phyloP scores from a whole-genome alignment of 2,329 filamentous ascomycete species.

The Fusarium pseudocircinatum region DNA sequence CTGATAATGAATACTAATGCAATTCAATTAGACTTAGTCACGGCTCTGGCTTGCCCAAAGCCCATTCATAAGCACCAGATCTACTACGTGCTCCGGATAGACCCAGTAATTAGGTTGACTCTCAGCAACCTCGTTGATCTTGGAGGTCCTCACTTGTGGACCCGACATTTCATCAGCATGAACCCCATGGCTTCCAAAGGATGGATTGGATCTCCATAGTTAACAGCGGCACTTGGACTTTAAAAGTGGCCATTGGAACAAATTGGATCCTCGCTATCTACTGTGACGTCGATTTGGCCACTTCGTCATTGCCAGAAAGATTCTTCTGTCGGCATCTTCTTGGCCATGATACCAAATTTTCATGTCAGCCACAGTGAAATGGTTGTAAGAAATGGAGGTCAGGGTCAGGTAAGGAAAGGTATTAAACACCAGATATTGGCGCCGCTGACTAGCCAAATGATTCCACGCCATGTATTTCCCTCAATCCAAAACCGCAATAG shows the following conservation, averaged over 20 bases:
- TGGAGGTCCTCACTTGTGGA: conserved; percentile 21
- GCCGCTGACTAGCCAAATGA: conserved; percentile 4
- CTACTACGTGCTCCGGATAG: conserved; percentile 9
- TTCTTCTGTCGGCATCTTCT: conserved; percentile 4
- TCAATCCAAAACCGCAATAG: conserved; percentile 24
- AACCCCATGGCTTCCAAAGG: not conserved
- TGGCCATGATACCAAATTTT: conserved; percentile 3
- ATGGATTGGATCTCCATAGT: conserved; percentile 19
- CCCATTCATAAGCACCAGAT: conserved; percentile 24
- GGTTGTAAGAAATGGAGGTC: not conserved
- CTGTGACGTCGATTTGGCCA: conserved; percentile 40
- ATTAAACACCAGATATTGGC: conserved; percentile 7
- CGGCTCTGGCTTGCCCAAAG: not conserved
- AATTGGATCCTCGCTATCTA: conserved; percentile 18
- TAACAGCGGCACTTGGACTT: conserved; percentile 17
- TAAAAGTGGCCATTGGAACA: not conserved
- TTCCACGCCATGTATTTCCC: conserved; percentile 26
- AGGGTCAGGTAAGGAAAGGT: not conserved
- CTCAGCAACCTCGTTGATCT: conserved; percentile 17
- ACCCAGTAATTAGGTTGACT: not conserved
- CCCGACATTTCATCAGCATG: conserved; percentile 23
- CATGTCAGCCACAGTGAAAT: not conserved
- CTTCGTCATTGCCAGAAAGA: conserved; percentile 20
- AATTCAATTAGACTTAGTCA: not conserved
- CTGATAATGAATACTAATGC: conserved; percentile 3